phyloP scores from a whole-genome alignment of 139 green algal genomes.

The Zygnema circumcarinatum region DNA sequence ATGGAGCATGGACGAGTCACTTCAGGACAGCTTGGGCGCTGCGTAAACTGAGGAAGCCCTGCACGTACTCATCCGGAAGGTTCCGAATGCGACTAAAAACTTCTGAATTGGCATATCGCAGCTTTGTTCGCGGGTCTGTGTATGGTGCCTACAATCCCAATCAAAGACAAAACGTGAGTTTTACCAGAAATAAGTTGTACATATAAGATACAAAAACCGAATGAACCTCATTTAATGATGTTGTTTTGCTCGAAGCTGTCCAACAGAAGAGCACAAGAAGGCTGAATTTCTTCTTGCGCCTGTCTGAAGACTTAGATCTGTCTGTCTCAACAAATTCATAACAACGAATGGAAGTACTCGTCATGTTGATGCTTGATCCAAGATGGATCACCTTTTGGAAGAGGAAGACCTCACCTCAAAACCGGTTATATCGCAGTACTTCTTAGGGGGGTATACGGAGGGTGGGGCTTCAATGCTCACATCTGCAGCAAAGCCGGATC shows the following conservation, averaged over 20 bases:
- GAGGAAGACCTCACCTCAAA: constrained; percentile 47
- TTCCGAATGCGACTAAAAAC: constrained; percentile 49
- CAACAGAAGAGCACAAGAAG: too few species aligned
- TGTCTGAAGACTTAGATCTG: too few species aligned
- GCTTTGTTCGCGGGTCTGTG: constrained; percentile 66
- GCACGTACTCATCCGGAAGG: constrained; percentile 57
- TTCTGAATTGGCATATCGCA: constrained; percentile 65
- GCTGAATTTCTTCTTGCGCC: too few species aligned
- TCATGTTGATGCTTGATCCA: too few species aligned
- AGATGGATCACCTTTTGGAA: too few species aligned
- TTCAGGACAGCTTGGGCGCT: constrained; percentile 46
- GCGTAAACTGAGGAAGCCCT: constrained; percentile 35
- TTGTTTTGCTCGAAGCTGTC: too few species aligned
- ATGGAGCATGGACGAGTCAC: not conserved
- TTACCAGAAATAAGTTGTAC: not conserved
- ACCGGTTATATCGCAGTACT: constrained; percentile 74
- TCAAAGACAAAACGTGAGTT: too few species aligned
- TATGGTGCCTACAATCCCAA: constrained; percentile 65
- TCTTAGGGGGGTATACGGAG: constrained; percentile 72
- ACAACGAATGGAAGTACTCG: too few species aligned
- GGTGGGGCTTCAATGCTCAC: constrained; percentile 69
- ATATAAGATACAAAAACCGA: constrained; percentile 12
- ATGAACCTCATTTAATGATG: too few species aligned
- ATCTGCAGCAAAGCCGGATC: constrained; percentile 60
- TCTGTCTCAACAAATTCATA: too few species aligned